These are phyloP conservation scores for Lecanosticta acicola DNA, from an alignment of 2,329 filamentous ascomycete genomes.

Conservation along the genomic window DNA sequence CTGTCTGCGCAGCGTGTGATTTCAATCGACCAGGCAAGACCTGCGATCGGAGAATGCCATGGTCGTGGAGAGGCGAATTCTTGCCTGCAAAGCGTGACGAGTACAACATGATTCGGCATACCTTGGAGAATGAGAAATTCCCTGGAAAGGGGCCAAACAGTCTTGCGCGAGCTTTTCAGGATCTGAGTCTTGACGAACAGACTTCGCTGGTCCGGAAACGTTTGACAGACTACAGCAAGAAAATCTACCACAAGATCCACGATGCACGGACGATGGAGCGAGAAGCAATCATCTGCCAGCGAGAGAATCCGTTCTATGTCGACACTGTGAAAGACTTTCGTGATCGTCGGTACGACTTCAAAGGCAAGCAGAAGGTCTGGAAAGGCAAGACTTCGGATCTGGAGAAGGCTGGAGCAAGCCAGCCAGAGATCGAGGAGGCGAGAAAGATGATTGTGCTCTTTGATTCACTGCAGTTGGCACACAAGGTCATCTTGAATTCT, in stretches of 20 bases:
- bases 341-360: slow-evolving; percentile 97
- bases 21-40: slow-evolving; percentile 98
- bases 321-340: slow-evolving; percentile 93
- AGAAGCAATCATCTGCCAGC: slow-evolving; percentile 96
- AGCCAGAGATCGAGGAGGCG: slow-evolving; percentile 76
- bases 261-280: slow-evolving; percentile 87
- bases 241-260: slow-evolving; percentile 99
- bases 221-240: slow-evolving; percentile 88
- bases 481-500: slow-evolving; percentile 98
- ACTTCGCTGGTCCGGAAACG: slow-evolving; percentile 75
- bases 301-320: slow-evolving; percentile 97
- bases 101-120: slow-evolving; percentile 97
- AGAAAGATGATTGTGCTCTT: slow-evolving; percentile 99
- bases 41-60: slow-evolving; percentile 88
- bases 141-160: slow-evolving; percentile 70
- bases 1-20: slow-evolving; percentile 93
- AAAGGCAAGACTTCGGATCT: slow-evolving; percentile 89
- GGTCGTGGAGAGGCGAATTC: slow-evolving; percentile 98
- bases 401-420: slow-evolving; percentile 72
- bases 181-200: slow-evolving; percentile 77
- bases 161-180: slow-evolving; percentile 69
- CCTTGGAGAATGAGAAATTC: slow-evolving; percentile 86
- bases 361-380: slow-evolving; percentile 96
- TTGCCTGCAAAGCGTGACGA: slow-evolving; percentile 93
- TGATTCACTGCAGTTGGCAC: slow-evolving; percentile 90